Evolutionary conservation across 2,329 filamentous ascomycete genomes (phyloP).

Genomic region (Talaromyces piceae): DNA sequence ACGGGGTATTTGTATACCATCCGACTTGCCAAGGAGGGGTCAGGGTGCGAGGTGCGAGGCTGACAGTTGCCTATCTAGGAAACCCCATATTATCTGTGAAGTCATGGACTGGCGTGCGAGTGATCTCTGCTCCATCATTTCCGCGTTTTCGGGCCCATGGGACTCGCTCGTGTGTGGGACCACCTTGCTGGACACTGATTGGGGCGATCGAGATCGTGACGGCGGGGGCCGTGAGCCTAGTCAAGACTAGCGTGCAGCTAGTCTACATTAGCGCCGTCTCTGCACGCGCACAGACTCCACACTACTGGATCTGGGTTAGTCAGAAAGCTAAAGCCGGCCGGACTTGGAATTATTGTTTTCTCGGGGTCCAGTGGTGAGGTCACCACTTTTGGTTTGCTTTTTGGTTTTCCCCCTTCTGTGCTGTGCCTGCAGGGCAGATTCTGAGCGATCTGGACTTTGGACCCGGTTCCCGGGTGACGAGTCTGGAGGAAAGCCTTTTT

Average conservation of each 20-base stretch:
- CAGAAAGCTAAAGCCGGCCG: neutral
- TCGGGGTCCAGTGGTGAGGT: neutral
- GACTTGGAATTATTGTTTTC: neutral
- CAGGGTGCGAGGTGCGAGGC: neutral
- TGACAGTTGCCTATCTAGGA: slow-evolving; percentile 2
- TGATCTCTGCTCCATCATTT: neutral
- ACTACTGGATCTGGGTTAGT: neutral
- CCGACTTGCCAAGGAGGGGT: neutral
- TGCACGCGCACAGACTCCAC: neutral
- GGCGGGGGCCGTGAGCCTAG: neutral
- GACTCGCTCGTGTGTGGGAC: neutral
- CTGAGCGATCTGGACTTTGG: too few species aligned
- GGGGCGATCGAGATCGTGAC: neutral
- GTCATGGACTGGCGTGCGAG: neutral
- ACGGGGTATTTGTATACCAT: neutral
- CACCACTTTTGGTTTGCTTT: too few species aligned
- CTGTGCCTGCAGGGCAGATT: too few species aligned
- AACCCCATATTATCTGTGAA: neutral
- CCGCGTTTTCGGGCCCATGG: neutral
- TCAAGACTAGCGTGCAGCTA: neutral
- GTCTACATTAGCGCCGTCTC: neutral
- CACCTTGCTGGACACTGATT: neutral
- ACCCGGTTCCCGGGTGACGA: too few species aligned
- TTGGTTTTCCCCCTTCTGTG: too few species aligned
- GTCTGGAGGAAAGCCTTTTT: neutral